Base-by-base conservation (phyloP, 345 rosid species). In the Linum usitatissimum region DNA sequence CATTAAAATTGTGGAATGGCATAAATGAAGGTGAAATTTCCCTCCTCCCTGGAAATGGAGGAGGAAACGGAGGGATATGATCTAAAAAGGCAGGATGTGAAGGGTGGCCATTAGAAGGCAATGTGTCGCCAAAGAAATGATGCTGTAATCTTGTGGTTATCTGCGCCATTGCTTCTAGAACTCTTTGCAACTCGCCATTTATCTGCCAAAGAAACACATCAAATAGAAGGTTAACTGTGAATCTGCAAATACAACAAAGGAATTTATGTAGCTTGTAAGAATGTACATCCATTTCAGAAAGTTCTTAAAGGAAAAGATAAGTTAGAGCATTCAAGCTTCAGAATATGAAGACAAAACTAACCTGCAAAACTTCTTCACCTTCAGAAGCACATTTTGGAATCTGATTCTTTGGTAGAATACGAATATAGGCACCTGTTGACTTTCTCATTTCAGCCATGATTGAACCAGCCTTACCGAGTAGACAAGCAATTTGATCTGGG, bases 361-460 rank as follows among this genome's bases (percentile, higher is more conserved):
- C 95, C 90, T 81, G 95, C 69, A 87, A 79, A 66, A 87, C 87
- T 76, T 83, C 91, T 65, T 87, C 95, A 68, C 77, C 79, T 75
- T 83, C 87, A 31, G 81, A 81, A 67, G 85, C 95, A 70, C 84
- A 83, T 57, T 81, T 84, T 51, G 91, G 95, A 68, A 81, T 73
- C 73, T 83, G 85, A 68, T 85, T 88, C 79, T 83, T 84, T 49
- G 84, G 88, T 69, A 80, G 55, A 48, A 85, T 78, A 30, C 87
- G 88, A 75, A 87, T 87, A 75, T 80, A 71, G 36, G 91, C 95
- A 48, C 91, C 81, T 64, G 91, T 55, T 36, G 70, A 76, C 67
- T 78, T 87, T 75, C 91, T 83, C 91, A 85, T 83, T 69, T 85
- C 88, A 61, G 84, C 78, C 71, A 84, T 85, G 71, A 83, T 75